Evolutionary conservation across 495 filamentous ascomycete species (phyloP).

Genomic region (Aspergillus indologenus): DNA sequence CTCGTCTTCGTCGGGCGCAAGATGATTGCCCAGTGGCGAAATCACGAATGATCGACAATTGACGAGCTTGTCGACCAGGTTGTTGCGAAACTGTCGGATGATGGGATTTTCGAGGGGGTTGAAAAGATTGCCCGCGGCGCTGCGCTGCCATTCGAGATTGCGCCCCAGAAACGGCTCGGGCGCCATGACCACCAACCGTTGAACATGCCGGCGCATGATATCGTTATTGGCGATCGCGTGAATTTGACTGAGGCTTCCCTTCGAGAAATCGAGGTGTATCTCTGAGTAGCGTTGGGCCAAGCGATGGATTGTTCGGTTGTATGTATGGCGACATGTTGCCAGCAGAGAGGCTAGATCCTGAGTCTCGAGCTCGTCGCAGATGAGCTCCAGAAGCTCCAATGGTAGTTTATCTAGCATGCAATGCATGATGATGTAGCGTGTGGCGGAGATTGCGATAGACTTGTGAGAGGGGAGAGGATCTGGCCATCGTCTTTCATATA

Average conservation of each 20-base stretch:
- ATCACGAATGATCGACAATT: slow-evolving; percentile 14
- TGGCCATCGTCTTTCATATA: background rate
- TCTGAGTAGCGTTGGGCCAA: slow-evolving; percentile 12
- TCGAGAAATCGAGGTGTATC: slow-evolving; percentile 9
- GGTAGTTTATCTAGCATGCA: slow-evolving; percentile 1
- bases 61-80: background rate
- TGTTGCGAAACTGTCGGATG: slow-evolving; percentile 5
- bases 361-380: slow-evolving; percentile 11
- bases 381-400: slow-evolving; percentile 10
- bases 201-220: slow-evolving; percentile 8
- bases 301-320: slow-evolving; percentile 5
- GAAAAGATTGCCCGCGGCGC: slow-evolving; percentile 8
- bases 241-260: slow-evolving; percentile 5
- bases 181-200: slow-evolving; percentile 7
- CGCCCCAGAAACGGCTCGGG: slow-evolving; percentile 13
- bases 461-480: background rate
- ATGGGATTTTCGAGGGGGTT: slow-evolving; percentile 4
- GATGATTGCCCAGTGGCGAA: slow-evolving; percentile 1
- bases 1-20: background rate
- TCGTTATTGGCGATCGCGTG: slow-evolving; percentile 11
- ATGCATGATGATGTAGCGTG: background rate
- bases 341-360: slow-evolving; percentile 9
- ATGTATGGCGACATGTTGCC: slow-evolving; percentile 8
- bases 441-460: background rate
- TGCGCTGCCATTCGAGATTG: slow-evolving; percentile 9